A percentile compares a stretch with the other conserved stretches of the same genome.
phyloP scores from a whole-genome alignment of 208 protist genomes.

The Phytomonas francai region DNA sequence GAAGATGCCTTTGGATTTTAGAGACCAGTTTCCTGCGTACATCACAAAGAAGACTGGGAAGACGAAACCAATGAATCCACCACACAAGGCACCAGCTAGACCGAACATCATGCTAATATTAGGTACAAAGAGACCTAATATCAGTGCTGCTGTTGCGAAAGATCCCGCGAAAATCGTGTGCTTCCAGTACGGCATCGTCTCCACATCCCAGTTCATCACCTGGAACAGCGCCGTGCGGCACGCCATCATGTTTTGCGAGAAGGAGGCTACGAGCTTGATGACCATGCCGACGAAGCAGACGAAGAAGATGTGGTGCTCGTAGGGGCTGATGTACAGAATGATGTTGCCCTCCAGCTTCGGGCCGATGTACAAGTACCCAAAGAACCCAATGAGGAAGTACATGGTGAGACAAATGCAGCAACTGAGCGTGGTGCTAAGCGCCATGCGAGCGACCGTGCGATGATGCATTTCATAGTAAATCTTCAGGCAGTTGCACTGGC shows the following conservation, averaged over 20 bases:
- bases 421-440: conserved; percentile 20
- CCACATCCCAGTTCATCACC: conserved; percentile 34
- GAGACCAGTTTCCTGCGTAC: conserved; percentile 35
- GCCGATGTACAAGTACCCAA: conserved; percentile 64
- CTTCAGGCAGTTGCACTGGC: conserved; percentile 39
- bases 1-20: conserved; percentile 17
- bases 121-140: conserved; percentile 40
- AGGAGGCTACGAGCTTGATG: conserved; percentile 47
- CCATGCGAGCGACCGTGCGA: conserved; percentile 20
- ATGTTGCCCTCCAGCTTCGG: conserved; percentile 23
- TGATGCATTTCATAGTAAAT: conserved; percentile 35
- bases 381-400: conserved; percentile 57
- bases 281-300: conserved; percentile 41
- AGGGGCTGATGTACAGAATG: conserved; percentile 43
- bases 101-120: conserved; percentile 47
- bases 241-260: conserved; percentile 37
- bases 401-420: conserved; percentile 33
- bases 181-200: conserved; percentile 39
- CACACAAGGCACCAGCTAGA: conserved; percentile 38
- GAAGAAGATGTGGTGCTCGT: conserved; percentile 23
- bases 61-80: conserved; percentile 53
- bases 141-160: conserved; percentile 26
- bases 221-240: conserved; percentile 30
- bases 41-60: conserved; percentile 53
- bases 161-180: conserved; percentile 25